Conservation (phyloP, 1,284 basidiomycete genomes). For the Ceratobasidium papillatum region DNA sequence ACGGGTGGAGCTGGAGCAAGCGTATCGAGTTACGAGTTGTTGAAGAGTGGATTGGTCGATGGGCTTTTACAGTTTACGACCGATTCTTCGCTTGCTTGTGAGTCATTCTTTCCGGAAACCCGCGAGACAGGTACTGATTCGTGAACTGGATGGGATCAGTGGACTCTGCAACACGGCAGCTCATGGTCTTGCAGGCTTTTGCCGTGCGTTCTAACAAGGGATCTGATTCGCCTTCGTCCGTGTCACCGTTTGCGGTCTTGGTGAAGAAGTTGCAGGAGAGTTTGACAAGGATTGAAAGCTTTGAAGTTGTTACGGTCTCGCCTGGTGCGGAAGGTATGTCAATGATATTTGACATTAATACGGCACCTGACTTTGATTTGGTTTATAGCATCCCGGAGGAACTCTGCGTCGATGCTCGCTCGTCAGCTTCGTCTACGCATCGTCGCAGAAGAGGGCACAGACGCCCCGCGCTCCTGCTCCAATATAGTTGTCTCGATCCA, state of each 20-base stretch:
- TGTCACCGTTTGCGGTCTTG: conserved; percentile 78
- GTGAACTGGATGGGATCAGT: conserved; percentile 56
- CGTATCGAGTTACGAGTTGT: conserved; percentile 94
- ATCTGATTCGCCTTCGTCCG: conserved; percentile 52
- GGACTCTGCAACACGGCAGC: conserved; percentile 65
- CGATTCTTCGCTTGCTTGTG: conserved; percentile 26
- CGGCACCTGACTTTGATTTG: neutral
- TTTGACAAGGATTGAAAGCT: conserved; percentile 91
- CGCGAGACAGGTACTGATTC: neutral
- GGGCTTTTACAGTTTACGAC: conserved; percentile 85
- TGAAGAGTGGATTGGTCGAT: conserved; percentile 93
- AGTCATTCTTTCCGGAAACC: neutral
- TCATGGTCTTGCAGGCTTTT: conserved; percentile 79
- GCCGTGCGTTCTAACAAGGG: conserved; percentile 63
- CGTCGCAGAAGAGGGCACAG: conserved; percentile 85
- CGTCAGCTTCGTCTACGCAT: conserved; percentile 87
- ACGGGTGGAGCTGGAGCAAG: conserved; percentile 68
- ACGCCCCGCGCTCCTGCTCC: conserved; percentile 83
- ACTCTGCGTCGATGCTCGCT: conserved; percentile 85
- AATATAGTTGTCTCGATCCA: conserved; percentile 96
- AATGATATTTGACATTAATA: conserved; percentile 46
- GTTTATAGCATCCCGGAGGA: conserved; percentile 77
- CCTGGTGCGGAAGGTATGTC: conserved; percentile 78
- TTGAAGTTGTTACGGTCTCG: conserved; percentile 88
- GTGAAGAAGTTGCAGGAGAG: conserved; percentile 96